Base-by-base conservation (phyloP, 2,329 filamentous ascomycete genomes). In the Phialophora tarda region DNA sequence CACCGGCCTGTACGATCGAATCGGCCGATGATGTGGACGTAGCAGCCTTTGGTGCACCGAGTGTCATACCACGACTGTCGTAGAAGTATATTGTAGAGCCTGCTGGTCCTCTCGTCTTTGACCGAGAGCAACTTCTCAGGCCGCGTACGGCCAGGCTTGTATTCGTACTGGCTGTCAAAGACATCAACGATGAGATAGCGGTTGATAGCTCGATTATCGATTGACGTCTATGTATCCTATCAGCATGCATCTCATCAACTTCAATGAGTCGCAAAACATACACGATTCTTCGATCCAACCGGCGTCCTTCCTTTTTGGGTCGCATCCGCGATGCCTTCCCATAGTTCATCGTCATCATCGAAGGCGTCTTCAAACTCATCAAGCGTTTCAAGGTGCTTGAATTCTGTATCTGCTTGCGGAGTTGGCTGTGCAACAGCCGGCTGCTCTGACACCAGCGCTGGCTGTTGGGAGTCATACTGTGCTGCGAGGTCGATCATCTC, bases 41-140 rank as follows among this genome's bases (percentile, higher is more conserved):
- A 94, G 0, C 91, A 88, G 34, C 90, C 89, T 51, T 86, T 82
- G 41, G 86, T 88, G 47, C 90, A 92, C 32, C 90, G 86, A 6
- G 91, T 96, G 56, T 94, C 90, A 68, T 87, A 85, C 95, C 95
- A 99, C 57, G 92, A 91, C 64, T 91, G 92, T 66, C 94, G 88
- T 38, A 99, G 85, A 61, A 89, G 86, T 32, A 98, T 88, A 1
- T 86, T 87, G 72, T 86, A 90, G 69, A 85, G 83, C 6, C 82
- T 78, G 67, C 89, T 88, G 0, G 85, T 88, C 65, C 85, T 88
- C 71, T 97, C 93, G 59, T 91, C 88, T 78, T 93, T 88, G 28
- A 97, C 90, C n/a, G 91, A 79, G 3, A 99, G 82, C 53, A 96
- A 85, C 91, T 95, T 93, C 78, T 96, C 90, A 51, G 82, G 82